Evolutionary conservation across 495 filamentous ascomycete genomes (phyloP).

Genomic region (Oidiodendron maius): DNA sequence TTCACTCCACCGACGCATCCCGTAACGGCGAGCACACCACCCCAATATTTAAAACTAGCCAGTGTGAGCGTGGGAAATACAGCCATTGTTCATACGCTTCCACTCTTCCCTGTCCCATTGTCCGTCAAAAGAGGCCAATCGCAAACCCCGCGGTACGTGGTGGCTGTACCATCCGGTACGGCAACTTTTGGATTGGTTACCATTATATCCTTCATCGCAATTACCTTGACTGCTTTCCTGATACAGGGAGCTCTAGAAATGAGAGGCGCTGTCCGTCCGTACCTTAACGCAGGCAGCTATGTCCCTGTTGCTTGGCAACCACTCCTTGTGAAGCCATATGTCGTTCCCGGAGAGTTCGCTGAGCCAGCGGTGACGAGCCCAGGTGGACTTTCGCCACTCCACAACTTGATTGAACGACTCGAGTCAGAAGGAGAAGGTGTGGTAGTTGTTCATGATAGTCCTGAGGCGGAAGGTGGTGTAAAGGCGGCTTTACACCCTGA

Average conservation of each 20-base stretch:
- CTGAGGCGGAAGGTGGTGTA: background rate
- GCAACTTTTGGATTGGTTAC: conserved; percentile 33
- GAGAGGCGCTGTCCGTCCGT: conserved; percentile 51
- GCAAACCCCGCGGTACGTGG: conserved; percentile 55
- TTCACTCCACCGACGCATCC: conserved; percentile 53
- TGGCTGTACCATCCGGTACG: conserved; percentile 46
- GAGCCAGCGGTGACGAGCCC: background rate
- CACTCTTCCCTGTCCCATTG: conserved; percentile 48
- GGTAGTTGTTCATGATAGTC: conserved; percentile 30
- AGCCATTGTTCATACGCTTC: conserved; percentile 77
- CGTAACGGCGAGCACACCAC: conserved; percentile 35
- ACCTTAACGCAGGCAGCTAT: conserved; percentile 42
- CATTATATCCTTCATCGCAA: conserved; percentile 41
- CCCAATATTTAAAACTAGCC: conserved; percentile 70
- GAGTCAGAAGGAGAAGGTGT: conserved; percentile 12
- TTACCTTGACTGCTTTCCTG: conserved; percentile 40
- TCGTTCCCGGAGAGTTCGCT: conserved; percentile 5
- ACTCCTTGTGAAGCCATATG: conserved; percentile 22
- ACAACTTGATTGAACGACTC: conserved; percentile 11
- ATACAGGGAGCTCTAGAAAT: conserved; percentile 65
- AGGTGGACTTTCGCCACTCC: conserved; percentile 1
- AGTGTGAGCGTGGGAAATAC: conserved; percentile 82
- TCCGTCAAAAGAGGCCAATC: conserved; percentile 36
- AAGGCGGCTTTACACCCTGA: conserved; percentile 12
- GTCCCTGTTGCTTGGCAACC: conserved; percentile 24